phyloP scores from a whole-genome alignment of 164 flowering plant species.

The Amborella trichopoda region DNA sequence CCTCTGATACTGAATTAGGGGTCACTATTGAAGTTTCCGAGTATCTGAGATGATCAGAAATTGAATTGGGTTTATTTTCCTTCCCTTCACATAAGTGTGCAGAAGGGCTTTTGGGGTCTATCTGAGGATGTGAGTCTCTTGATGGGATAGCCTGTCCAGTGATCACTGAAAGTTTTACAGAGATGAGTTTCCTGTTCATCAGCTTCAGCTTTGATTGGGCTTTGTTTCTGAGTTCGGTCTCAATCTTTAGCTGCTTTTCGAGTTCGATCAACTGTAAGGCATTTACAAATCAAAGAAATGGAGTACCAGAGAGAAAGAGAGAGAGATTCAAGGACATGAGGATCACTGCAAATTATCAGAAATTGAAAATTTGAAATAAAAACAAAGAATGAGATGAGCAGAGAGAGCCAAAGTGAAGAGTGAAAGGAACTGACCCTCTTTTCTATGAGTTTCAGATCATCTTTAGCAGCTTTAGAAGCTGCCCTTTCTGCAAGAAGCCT shows the following conservation, averaged over 20 bases:
- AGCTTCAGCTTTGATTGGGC: constrained; percentile 60
- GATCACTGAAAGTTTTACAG: constrained; percentile 23
- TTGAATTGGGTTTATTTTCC: neutral
- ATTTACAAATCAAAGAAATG: neutral
- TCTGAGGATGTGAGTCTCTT: constrained; percentile 14
- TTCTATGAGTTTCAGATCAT: constrained; percentile 39
- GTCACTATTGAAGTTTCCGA: no score
- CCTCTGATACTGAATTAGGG: no score
- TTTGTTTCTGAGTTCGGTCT: constrained; percentile 39
- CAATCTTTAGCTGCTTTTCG: constrained; percentile 38
- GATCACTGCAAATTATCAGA: no score
- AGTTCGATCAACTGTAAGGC: constrained; percentile 40
- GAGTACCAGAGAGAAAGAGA: neutral
- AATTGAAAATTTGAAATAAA: no score
- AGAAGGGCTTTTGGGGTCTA: constrained; percentile 15
- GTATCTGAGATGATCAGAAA: neutral
- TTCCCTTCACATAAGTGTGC: constrained; percentile 1
- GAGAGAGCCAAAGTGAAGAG: no score
- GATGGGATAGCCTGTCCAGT: constrained; percentile 15
- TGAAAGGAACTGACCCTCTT: constrained; percentile 30
- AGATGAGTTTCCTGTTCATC: constrained; percentile 38
- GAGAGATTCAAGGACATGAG: no score
- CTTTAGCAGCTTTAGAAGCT: constrained; percentile 54
- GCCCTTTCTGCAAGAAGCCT: constrained; percentile 75
- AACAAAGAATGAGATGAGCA: no score